These are phyloP conservation scores for Thuidium tamariscinum DNA, from an alignment of 225 moss, liverwort and hornwort genomes.

Conservation along the genomic window DNA sequence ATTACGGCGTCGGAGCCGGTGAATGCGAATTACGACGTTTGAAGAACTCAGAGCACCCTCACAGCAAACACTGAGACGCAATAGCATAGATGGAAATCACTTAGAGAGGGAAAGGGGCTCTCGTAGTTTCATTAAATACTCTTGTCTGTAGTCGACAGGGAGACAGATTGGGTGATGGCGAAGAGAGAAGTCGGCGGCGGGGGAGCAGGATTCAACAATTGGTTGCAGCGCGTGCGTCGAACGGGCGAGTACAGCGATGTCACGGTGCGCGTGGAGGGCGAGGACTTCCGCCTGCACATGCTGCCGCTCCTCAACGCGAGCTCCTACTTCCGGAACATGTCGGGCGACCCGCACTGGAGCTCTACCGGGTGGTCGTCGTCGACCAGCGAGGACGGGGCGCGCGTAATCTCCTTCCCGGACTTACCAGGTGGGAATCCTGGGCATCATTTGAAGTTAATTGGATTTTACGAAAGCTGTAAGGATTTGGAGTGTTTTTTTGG, in stretches of 20 bases:
- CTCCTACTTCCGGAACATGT: constrained; percentile 69
- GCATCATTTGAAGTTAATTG: neutral
- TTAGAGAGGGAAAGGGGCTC: neutral
- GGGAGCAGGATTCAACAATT: constrained; percentile 37
- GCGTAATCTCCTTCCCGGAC: constrained; percentile 47
- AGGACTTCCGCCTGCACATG: constrained; percentile 75
- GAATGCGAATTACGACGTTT: neutral
- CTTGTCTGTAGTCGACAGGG: neutral
- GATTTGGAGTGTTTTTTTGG: neutral
- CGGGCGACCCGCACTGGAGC: constrained; percentile 28
- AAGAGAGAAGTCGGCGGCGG: constrained; percentile 24
- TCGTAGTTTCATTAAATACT: neutral
- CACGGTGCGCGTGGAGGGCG: constrained; percentile 60
- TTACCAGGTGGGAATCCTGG: constrained; percentile 34
- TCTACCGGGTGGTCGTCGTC: constrained; percentile 13
- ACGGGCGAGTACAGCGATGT: constrained; percentile 89
- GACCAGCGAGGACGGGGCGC: neutral
- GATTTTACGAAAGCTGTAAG: neutral
- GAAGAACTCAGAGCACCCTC: neutral
- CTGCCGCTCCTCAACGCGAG: constrained; percentile 81
- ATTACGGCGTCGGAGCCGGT: neutral
- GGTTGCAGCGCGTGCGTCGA: constrained; percentile 81
- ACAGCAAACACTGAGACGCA: too few relatives aligned
- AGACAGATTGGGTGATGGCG: constrained; percentile 11
- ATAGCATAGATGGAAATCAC: neutral